phyloP scores from a whole-genome alignment of 495 filamentous ascomycete species.

The Penicillium ucsense region DNA sequence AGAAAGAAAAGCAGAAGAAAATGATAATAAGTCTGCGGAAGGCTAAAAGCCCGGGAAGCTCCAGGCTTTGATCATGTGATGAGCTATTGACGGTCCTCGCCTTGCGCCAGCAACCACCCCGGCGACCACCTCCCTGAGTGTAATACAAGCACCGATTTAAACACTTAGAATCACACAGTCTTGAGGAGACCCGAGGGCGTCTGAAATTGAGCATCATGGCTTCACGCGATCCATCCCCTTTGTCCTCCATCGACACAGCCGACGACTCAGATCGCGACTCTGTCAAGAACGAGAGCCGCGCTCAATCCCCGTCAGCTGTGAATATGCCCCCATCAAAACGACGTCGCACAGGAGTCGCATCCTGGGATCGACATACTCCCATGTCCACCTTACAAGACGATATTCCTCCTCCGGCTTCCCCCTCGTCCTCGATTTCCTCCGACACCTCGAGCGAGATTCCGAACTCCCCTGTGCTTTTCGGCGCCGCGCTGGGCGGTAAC shows the following conservation, averaged over 20 bases:
- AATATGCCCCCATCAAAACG: conserved; percentile 45
- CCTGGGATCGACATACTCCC: conserved; percentile 42
- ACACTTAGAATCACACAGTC: too few relatives aligned
- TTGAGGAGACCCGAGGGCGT: too few relatives aligned
- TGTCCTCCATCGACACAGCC: conserved; percentile 42
- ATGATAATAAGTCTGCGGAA: not conserved
- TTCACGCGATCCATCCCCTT: conserved; percentile 35
- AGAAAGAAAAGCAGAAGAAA: not conserved
- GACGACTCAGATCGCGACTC: conserved; percentile 42
- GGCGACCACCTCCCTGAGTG: not conserved
- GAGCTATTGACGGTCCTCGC: not conserved
- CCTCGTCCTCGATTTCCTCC: conserved; percentile 59
- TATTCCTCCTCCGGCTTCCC: conserved; percentile 30
- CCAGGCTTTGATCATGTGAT: conserved; percentile 18
- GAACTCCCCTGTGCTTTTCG: conserved; percentile 33
- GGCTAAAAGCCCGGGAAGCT: not conserved
- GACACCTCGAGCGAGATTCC: conserved; percentile 78
- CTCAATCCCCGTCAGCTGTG: conserved; percentile 30
- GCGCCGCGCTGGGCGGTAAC: conserved; percentile 40
- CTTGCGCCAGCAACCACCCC: not conserved
- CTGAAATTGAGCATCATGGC: conserved; percentile 24
- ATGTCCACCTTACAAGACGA: conserved; percentile 34
- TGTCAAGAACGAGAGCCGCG: conserved; percentile 30
- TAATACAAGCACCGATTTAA: too few relatives aligned
- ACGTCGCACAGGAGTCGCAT: conserved; percentile 38